Evolutionary conservation across 2,329 filamentous ascomycete species (phyloP).

Genomic region (Fusarium palustre): DNA sequence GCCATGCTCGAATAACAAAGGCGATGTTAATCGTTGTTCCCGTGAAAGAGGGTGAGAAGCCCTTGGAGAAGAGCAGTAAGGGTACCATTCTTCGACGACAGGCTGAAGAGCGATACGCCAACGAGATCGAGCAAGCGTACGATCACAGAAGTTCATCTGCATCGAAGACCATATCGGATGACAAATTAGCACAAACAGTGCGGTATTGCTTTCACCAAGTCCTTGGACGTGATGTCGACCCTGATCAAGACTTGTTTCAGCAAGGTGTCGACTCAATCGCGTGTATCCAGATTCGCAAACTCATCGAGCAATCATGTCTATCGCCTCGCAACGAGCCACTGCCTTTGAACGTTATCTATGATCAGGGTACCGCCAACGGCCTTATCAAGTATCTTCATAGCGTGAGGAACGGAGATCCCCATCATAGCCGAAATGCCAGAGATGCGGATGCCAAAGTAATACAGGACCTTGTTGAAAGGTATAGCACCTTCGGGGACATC

Average conservation of each 20-base stretch:
- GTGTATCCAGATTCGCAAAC: slow-evolving; percentile 63
- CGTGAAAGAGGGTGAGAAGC: slow-evolving; percentile 14
- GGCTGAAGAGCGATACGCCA: slow-evolving; percentile 62
- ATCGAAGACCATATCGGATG: slow-evolving; percentile 44
- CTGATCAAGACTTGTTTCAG: slow-evolving; percentile 65
- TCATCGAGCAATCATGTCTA: slow-evolving; percentile 47
- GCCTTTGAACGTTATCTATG: slow-evolving; percentile 70
- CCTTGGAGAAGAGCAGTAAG: slow-evolving; percentile 71
- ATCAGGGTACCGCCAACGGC: slow-evolving; percentile 63
- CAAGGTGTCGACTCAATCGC: slow-evolving; percentile 71
- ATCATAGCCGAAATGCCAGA: slow-evolving; percentile 1
- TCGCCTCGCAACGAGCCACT: slow-evolving; percentile 43
- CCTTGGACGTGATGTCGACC: slow-evolving; percentile 45
- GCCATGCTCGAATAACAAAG: slow-evolving; percentile 62
- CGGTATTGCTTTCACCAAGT: slow-evolving; percentile 49
- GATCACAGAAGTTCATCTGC: slow-evolving; percentile 7
- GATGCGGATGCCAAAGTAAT: neutral
- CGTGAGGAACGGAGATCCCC: neutral
- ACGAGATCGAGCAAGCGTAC: slow-evolving; percentile 62
- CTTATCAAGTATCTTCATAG: slow-evolving; percentile 42
- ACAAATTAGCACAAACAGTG: slow-evolving; percentile 53
- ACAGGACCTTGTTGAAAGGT: slow-evolving; percentile 18
- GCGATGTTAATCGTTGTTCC: slow-evolving; percentile 63
- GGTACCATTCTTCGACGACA: slow-evolving; percentile 66
- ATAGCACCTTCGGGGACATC: slow-evolving; percentile 5